phyloP scores from a whole-genome alignment of 2,329 filamentous ascomycete species.

The Plenodomus biglobosus region DNA sequence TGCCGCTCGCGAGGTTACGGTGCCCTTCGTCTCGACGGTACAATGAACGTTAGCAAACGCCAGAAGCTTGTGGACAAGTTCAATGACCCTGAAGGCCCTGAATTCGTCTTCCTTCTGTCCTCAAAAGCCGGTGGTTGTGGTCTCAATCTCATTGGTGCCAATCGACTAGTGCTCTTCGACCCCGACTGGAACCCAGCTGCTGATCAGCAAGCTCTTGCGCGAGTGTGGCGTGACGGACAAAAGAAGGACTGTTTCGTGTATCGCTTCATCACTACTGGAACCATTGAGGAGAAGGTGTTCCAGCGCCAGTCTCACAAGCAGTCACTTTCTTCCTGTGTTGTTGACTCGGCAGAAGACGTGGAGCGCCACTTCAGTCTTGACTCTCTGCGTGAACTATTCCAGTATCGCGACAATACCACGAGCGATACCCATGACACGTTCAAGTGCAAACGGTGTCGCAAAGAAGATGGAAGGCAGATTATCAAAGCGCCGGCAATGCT shows the following conservation, averaged over 20 bases:
- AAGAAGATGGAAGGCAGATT: conserved; percentile 79
- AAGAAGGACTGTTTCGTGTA: conserved; percentile 99
- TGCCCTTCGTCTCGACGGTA: conserved; percentile 85
- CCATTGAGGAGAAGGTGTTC: conserved; percentile 99
- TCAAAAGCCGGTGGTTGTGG: conserved; percentile 97
- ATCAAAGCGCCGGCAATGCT: conserved; percentile 93
- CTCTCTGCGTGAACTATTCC: conserved; percentile 87
- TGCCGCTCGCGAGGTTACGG: conserved; percentile 86
- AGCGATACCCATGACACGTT: conserved; percentile 98
- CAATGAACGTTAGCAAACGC: conserved; percentile 96
- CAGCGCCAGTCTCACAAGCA: conserved; percentile 98
- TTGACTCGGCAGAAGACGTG: conserved; percentile 94
- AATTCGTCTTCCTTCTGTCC: conserved; percentile 94
- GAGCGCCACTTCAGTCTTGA: conserved; percentile 95
- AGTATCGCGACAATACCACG: conserved; percentile 79
- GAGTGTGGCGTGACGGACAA: conserved; percentile 98
- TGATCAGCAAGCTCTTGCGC: conserved; percentile 93
- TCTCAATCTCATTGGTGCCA: conserved; percentile 92
- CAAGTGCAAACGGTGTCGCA: conserved; percentile 89
- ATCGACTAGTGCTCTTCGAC: conserved; percentile 92
- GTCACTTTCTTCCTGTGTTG: conserved; percentile 91
- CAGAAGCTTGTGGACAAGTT: conserved; percentile 98
- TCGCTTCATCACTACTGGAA: conserved; percentile 97
- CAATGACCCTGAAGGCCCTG: conserved; percentile 85
- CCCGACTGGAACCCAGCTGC: conserved; percentile 95